Conservation (phyloP, 169 alveolate species). For the Theileria sp. region DNA sequence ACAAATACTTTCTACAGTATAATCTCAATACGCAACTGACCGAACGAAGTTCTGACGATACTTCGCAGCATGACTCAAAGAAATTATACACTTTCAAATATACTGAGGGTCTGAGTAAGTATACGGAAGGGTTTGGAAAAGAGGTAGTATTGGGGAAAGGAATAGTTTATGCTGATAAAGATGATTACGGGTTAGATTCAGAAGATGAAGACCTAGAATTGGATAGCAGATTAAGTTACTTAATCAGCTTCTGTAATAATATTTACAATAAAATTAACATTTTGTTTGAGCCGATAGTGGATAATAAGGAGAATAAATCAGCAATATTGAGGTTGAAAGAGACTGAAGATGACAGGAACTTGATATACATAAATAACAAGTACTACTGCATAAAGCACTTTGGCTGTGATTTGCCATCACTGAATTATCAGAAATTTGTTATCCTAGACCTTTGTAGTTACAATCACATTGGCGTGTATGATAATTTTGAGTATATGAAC, state of each 20-base stretch:
- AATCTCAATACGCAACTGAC: slow-evolving; percentile 13
- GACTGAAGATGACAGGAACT: not conserved
- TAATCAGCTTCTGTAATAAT: slow-evolving; percentile 31
- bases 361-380: slow-evolving; percentile 56
- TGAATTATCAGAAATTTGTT: slow-evolving; percentile 72
- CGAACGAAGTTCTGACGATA: not conserved
- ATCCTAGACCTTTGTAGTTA: slow-evolving; percentile 69
- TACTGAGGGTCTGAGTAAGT: not conserved
- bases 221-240: not conserved
- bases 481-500: slow-evolving; percentile 55
- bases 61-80: not conserved
- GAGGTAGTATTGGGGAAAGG: slow-evolving; percentile 50
- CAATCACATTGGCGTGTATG: slow-evolving; percentile 45
- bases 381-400: slow-evolving; percentile 70
- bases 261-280: slow-evolving; percentile 20
- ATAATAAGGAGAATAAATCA: slow-evolving; percentile 23
- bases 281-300: not conserved
- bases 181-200: slow-evolving; percentile 49
- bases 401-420: slow-evolving; percentile 59
- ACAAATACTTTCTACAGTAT: slow-evolving; percentile 53
- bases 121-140: slow-evolving; percentile 37
- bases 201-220: slow-evolving; percentile 29
- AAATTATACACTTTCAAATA: not conserved
- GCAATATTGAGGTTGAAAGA: slow-evolving; percentile 15
- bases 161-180: slow-evolving; percentile 62